phyloP scores from a whole-genome alignment of 108 stramenopile species.

The Fragilaria crotonensis region DNA sequence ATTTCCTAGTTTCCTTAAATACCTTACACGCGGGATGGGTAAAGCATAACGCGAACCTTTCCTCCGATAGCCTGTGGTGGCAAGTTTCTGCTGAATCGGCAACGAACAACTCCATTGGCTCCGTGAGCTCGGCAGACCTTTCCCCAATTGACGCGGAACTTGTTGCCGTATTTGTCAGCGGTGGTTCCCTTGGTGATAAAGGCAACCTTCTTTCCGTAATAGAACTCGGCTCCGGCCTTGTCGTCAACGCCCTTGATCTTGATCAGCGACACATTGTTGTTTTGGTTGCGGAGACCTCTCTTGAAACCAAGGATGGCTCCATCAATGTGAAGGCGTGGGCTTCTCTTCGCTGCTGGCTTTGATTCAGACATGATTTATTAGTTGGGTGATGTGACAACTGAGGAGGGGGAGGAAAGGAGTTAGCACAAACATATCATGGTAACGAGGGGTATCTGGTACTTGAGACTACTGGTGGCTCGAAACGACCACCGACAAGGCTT shows the following conservation, averaged over 20 bases:
- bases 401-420: conserved; percentile 10
- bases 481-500: too few relatives aligned
- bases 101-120: conserved; percentile 95
- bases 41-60: conserved; percentile 87
- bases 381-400: conserved; percentile 1
- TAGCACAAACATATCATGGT: neutral
- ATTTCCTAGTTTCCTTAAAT: too few relatives aligned
- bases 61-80: conserved; percentile 91
- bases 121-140: conserved; percentile 95
- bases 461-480: too few relatives aligned
- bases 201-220: conserved; percentile 97
- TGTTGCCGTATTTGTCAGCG: conserved; percentile 74
- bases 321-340: conserved; percentile 91
- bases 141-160: conserved; percentile 99
- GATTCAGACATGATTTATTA: conserved; percentile 2
- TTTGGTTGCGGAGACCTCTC: conserved; percentile 93
- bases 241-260: conserved; percentile 95
- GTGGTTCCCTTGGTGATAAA: conserved; percentile 94
- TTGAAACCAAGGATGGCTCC: conserved; percentile 98
- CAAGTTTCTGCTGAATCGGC: conserved; percentile 95
- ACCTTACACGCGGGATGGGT: conserved; percentile 70
- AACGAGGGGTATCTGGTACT: too few relatives aligned
- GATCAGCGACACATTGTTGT: conserved; percentile 95
- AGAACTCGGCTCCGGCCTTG: conserved; percentile 91
- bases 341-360: conserved; percentile 53